phyloP scores from a whole-genome alignment of 2,329 filamentous ascomycete genomes.

The Neonectria coccinea region DNA sequence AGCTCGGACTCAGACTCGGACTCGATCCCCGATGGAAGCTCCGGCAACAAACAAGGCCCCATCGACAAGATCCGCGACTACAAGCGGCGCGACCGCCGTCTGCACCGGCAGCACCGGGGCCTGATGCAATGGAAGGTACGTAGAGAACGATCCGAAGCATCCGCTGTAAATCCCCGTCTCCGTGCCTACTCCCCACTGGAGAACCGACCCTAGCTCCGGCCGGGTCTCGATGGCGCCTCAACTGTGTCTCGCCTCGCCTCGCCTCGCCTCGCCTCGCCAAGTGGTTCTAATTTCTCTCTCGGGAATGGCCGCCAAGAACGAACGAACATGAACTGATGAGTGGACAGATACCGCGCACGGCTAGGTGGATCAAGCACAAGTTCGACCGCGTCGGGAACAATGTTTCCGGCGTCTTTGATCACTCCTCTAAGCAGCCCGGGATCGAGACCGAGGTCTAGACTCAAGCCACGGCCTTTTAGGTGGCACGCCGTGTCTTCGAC shows the following conservation, averaged over 20 bases:
- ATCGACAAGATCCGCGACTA: slow-evolving; percentile 69
- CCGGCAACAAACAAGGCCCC: slow-evolving; percentile 57
- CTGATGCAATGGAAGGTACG: slow-evolving; percentile 76
- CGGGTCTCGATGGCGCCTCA: slow-evolving; percentile 24
- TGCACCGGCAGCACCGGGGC: slow-evolving; percentile 75
- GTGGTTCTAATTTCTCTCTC: background rate
- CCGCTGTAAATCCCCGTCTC: background rate
- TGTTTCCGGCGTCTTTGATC: slow-evolving; percentile 67
- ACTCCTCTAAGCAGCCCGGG: slow-evolving; percentile 67
- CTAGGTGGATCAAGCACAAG: slow-evolving; percentile 66
- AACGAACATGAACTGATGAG: slow-evolving; percentile 28
- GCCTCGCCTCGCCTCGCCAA: slow-evolving; percentile 7
- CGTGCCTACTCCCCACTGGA: background rate
- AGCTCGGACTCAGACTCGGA: slow-evolving; percentile 47
- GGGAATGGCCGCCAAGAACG: slow-evolving; percentile 9
- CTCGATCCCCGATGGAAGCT: slow-evolving; percentile 53
- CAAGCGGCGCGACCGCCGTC: slow-evolving; percentile 66
- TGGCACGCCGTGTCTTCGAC: slow-evolving; percentile 9
- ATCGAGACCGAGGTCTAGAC: slow-evolving; percentile 77
- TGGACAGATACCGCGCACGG: slow-evolving; percentile 55
- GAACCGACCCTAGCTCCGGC: slow-evolving; percentile 17
- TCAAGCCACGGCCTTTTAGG: slow-evolving; percentile 32
- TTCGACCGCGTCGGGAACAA: slow-evolving; percentile 68
- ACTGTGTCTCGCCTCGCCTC: slow-evolving; percentile 15
- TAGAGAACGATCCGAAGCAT: slow-evolving; percentile 6